phyloP scores from a whole-genome alignment of 2,329 filamentous ascomycete species.

The Exophiala aquamarina region DNA sequence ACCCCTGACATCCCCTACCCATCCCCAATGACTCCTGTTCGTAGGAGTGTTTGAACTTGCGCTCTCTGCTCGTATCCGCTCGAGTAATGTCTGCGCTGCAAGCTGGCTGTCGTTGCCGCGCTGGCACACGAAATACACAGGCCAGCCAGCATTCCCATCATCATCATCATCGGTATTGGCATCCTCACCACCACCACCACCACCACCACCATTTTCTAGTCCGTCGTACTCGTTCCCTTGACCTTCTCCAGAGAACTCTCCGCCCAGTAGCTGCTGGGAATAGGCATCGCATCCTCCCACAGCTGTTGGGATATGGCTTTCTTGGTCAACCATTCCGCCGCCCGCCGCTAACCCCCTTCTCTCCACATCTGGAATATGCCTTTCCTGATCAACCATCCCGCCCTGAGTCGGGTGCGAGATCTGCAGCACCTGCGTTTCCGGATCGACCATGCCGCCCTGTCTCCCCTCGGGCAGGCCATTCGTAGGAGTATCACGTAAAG shows the following conservation, averaged over 20 bases:
- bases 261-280: background rate
- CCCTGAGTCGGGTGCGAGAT: too few species aligned
- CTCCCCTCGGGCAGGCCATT: background rate
- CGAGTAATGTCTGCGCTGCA: slow-evolving; percentile 43
- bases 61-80: slow-evolving; percentile 25
- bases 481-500: too few species aligned
- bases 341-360: too few species aligned
- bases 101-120: slow-evolving; percentile 51
- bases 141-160: background rate
- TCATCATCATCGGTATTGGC: too few species aligned
- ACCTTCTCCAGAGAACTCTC: too few species aligned
- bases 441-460: slow-evolving; percentile 12
- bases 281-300: background rate
- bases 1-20: slow-evolving; percentile 27
- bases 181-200: too few species aligned
- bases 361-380: too few species aligned
- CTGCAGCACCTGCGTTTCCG: slow-evolving; percentile 7
- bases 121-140: slow-evolving; percentile 47
- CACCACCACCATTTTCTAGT: too few species aligned
- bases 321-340: slow-evolving; percentile 24
- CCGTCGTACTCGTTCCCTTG: too few species aligned
- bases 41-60: background rate
- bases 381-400: slow-evolving; percentile 6
- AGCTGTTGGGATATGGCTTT: slow-evolving; percentile 5
- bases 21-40: slow-evolving; percentile 12